Base-by-base conservation (phyloP, 1,139 yeast genomes). In the Geotrichum candidum region DNA sequence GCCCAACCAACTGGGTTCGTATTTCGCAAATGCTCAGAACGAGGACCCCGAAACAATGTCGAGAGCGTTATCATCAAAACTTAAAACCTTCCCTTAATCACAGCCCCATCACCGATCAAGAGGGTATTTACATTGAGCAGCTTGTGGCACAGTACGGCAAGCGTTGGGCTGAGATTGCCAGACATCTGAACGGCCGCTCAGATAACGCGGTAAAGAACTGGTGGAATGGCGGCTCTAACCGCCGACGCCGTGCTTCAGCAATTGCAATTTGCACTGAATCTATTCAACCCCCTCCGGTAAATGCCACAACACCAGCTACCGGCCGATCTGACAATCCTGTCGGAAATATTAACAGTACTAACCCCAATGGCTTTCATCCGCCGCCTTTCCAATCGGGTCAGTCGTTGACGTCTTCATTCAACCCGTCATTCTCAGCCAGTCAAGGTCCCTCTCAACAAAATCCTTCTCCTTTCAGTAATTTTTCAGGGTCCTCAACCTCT, bases 141-240 rank as follows among this genome's bases (percentile, higher is more conserved):
- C 80, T 91, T 61, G 97, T 91, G 54, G 83, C 82, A 10, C 84
- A 84, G 68, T 84, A 88, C 71, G 97, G 97, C 58, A 90, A 90
- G 74, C 84, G 89, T 70, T 91, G 97, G 97, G 97, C 97, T 0
- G 96, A 90, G 72, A 91, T 91, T 59, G 90, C 96, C 29, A 82
- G 96, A 60, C 96, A 90, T 74, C 76, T 91, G 65, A 87, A 88
- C 66, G 96, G 96, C 1, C 78, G 97, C 60, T 83, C 90, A 22
- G 97, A 91, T 74, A 91, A 91, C 73, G 95, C 96, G 31, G 90
- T 91, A 68, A 91, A 91, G 72, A 90, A 91, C 75, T 91, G 97
- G 97, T 91, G 97, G 97, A 91, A 91, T 71, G 96, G 96, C 7
- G 95, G 96, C 15, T 92, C 95, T 18, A 89, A 88, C 69, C 80